Percentiles rank a stretch among this genome's conserved stretches.
Conservation (phyloP, 179 eudicot species). For the Beta lomatogona region DNA sequence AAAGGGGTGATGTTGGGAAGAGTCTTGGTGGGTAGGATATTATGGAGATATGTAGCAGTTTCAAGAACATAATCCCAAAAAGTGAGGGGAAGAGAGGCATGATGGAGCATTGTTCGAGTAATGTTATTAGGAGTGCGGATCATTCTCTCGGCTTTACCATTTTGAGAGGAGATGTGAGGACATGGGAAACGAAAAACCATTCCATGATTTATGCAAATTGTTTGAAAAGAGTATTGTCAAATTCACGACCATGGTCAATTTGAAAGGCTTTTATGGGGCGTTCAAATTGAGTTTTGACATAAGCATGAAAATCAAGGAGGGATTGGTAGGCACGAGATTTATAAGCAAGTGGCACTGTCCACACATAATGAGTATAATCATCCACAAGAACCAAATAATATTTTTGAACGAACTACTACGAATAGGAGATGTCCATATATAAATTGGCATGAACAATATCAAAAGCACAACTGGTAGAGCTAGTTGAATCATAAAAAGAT, state of each 20-base stretch:
- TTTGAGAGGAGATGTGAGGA: no score
- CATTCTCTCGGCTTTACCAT: no score
- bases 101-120: no score
- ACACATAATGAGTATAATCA: constrained; percentile 1
- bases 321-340: neutral
- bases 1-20: no score
- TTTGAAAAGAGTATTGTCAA: neutral
- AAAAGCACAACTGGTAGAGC: neutral
- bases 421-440: neutral
- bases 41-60: no score
- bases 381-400: neutral
- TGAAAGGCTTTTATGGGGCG: neutral
- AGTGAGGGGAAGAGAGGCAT: no score
- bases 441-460: neutral
- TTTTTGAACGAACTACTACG: neutral
- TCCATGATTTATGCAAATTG: neutral
- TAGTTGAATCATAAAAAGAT: neutral
- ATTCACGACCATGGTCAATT: neutral
- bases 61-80: no score
- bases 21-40: no score
- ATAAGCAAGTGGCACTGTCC: neutral
- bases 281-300: neutral
- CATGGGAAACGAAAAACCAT: neutral
- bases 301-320: no score
- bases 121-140: no score